Conservation (phyloP, 164 flowering plant species). For the Sedum album region DNA sequence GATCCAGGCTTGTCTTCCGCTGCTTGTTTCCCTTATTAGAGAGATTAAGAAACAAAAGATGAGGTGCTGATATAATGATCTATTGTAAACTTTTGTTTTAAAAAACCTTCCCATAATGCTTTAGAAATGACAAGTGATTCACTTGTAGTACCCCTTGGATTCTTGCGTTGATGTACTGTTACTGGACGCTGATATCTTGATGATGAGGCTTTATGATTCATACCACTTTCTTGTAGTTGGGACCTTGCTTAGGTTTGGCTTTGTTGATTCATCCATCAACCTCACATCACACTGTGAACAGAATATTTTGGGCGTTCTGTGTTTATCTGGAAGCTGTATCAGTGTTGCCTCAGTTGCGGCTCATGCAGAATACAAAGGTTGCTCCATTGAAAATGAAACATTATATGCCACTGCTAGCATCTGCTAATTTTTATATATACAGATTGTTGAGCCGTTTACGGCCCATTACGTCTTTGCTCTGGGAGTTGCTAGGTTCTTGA, state of each 20-base stretch:
- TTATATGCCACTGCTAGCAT: neutral
- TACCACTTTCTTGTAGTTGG: constrained; percentile 39
- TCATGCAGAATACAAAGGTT: constrained; percentile 98
- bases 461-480: constrained; percentile 97
- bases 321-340: constrained; percentile 96
- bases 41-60: neutral
- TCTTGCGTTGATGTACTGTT: neutral
- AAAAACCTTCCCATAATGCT: neutral
- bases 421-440: constrained; percentile 9
- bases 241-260: constrained; percentile 74
- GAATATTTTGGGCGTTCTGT: constrained; percentile 87
- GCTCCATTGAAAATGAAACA: neutral
- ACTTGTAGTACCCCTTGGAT: neutral
- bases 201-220: too few species aligned
- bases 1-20: too few species aligned
- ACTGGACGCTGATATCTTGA: neutral
- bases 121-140: neutral
- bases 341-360: constrained; percentile 87
- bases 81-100: too few species aligned
- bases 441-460: constrained; percentile 98
- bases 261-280: constrained; percentile 76
- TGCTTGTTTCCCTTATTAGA: neutral
- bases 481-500: constrained; percentile 91
- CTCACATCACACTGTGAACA: constrained; percentile 55
- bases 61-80: neutral